phyloP scores from a whole-genome alignment of 305 asterid species.

The Fraxinus sp. region DNA sequence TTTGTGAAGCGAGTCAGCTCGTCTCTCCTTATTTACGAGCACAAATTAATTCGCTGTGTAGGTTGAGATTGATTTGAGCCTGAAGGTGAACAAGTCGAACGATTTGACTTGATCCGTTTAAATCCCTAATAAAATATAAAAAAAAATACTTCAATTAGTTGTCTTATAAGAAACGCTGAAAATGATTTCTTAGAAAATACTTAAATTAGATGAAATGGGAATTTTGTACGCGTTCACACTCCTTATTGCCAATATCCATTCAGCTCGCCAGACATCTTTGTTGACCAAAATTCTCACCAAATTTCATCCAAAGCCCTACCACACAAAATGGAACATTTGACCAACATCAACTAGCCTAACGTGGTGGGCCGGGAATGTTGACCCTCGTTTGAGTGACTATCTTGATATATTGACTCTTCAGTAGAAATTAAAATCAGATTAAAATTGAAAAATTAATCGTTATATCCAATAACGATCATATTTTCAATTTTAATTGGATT shows the following conservation, averaged over 20 bases:
- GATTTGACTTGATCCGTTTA: background rate
- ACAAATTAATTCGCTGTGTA: too few species aligned
- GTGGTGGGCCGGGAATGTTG: slow-evolving; percentile 15
- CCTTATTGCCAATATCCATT: background rate
- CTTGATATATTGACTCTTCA: background rate
- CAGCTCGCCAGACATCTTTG: slow-evolving; percentile 24
- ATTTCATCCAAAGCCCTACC: background rate
- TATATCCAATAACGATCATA: too few species aligned
- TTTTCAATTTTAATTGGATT: too few species aligned
- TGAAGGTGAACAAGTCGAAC: too few species aligned
- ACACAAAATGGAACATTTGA: slow-evolving; percentile 1
- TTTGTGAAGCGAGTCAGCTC: background rate
- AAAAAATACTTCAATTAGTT: background rate
- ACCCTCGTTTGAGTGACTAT: background rate
- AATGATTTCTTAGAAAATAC: background rate
- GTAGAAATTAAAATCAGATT: too few species aligned
- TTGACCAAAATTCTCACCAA: slow-evolving; percentile 29
- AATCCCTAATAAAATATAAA: too few species aligned
- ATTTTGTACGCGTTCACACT: too few species aligned
- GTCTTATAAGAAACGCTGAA: background rate
- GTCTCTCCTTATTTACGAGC: too few species aligned
- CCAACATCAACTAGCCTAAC: slow-evolving; percentile 7
- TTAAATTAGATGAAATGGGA: too few species aligned
- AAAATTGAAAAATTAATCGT: too few species aligned
- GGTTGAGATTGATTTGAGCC: background rate